These are phyloP conservation scores for Lactarius tabidus DNA, from an alignment of 768 basidiomycete species.

Conservation along the genomic window DNA sequence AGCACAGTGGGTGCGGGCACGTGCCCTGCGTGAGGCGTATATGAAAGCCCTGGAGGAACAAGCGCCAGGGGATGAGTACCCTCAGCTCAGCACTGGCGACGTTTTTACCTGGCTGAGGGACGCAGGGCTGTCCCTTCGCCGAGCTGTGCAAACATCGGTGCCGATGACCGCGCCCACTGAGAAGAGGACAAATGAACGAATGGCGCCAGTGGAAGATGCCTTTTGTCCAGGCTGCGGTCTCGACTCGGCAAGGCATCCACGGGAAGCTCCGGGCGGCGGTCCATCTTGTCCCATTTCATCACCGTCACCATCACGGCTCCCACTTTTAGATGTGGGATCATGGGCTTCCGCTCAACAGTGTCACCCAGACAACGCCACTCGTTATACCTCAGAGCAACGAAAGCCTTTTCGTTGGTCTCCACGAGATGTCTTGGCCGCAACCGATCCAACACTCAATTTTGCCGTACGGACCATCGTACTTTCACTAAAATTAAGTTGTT, in stretches of 20 bases:
- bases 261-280: constrained; percentile 8
- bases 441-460: constrained; percentile 29
- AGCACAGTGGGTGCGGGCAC: constrained; percentile 43
- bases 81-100: constrained; percentile 38
- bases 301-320: constrained; percentile 2
- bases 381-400: background rate
- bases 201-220: constrained; percentile 1
- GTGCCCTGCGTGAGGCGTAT: constrained; percentile 40
- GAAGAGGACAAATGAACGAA: constrained; percentile 6
- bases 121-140: constrained; percentile 38
- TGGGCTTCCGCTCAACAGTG: background rate
- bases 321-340: constrained; percentile 15
- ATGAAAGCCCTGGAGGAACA: constrained; percentile 29
- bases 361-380: background rate
- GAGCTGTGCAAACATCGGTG: constrained; percentile 22
- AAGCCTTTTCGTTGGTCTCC: constrained; percentile 9
- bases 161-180: constrained; percentile 1
- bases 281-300: constrained; percentile 2
- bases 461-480: constrained; percentile 26
- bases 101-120: constrained; percentile 46
- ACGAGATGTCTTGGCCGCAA: constrained; percentile 29
- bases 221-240: constrained; percentile 20
- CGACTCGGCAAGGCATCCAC: background rate
- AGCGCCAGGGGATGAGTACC: constrained; percentile 25
- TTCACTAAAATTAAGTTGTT: constrained; percentile 11